phyloP scores from a whole-genome alignment of 2,329 filamentous ascomycete genomes.

The Cladorrhinum sp. region DNA sequence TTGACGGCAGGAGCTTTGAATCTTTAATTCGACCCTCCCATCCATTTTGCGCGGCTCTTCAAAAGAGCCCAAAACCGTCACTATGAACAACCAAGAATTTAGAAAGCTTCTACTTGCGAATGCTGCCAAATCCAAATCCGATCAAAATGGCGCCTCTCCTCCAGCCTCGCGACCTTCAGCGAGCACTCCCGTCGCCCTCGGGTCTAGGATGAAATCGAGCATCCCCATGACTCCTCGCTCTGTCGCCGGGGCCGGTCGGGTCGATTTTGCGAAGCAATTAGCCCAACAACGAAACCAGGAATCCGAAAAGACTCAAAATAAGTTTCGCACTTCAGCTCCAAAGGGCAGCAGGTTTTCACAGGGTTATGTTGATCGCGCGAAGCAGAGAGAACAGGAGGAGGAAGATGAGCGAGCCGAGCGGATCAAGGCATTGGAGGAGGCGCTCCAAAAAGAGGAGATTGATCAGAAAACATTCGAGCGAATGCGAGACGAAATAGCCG shows the following conservation, averaged over 20 bases:
- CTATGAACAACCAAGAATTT: conserved; percentile 96
- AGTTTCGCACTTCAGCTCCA: conserved; percentile 73
- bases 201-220: conserved; percentile 73
- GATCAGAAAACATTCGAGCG: conserved; percentile 75
- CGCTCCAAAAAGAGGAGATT: conserved; percentile 79
- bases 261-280: conserved; percentile 80
- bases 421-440: conserved; percentile 75
- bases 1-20: not conserved
- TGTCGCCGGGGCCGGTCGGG: conserved; percentile 45
- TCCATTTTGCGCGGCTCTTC: not conserved
- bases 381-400: conserved; percentile 53
- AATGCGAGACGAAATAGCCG: conserved; percentile 71
- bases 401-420: conserved; percentile 58
- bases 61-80: not conserved
- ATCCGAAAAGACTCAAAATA: conserved; percentile 57
- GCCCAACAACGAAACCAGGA: conserved; percentile 62
- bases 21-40: not conserved
- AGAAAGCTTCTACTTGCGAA: conserved; percentile 67
- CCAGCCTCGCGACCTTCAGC: conserved; percentile 29
- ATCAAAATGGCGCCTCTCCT: conserved; percentile 44
- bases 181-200: conserved; percentile 52
- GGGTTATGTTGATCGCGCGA: conserved; percentile 82
- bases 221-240: conserved; percentile 93
- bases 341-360: conserved; percentile 76
- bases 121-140: conserved; percentile 37